Conservation (phyloP, 305 asterid species). For the Euphrasia arctica region DNA sequence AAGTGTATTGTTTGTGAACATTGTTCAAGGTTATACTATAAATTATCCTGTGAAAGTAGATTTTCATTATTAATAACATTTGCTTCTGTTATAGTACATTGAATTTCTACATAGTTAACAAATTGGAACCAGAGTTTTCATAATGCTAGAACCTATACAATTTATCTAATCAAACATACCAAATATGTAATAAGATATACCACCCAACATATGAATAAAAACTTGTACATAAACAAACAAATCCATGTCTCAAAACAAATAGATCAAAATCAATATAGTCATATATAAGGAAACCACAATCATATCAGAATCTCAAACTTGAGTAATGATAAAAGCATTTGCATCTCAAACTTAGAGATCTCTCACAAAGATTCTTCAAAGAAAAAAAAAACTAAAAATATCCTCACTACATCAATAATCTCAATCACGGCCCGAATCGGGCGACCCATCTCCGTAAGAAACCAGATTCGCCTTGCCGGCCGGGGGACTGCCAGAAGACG, state of each 20-base stretch:
- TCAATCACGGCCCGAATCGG: constrained; percentile 58
- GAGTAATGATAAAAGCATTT: neutral
- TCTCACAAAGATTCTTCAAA: neutral
- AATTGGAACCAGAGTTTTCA: too few species aligned
- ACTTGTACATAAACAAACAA: neutral
- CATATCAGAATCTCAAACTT: neutral
- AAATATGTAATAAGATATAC: too few species aligned
- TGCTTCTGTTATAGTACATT: too few species aligned
- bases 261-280: neutral
- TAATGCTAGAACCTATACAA: too few species aligned
- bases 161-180: too few species aligned
- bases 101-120: too few species aligned
- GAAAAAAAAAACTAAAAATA: neutral
- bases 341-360: neutral
- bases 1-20: neutral
- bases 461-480: constrained; percentile 33
- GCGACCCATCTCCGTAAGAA: constrained; percentile 82
- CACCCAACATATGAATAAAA: too few species aligned
- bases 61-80: too few species aligned
- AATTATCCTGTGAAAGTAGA: too few species aligned
- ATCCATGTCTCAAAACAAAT: neutral
- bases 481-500: constrained; percentile 66
- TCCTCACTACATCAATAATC: neutral
- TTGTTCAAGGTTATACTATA: too few species aligned
- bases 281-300: neutral